These are phyloP conservation scores for Pneumocystis oryctolagi DNA, from an alignment of 1,139 yeast species.

Conservation along the genomic window DNA sequence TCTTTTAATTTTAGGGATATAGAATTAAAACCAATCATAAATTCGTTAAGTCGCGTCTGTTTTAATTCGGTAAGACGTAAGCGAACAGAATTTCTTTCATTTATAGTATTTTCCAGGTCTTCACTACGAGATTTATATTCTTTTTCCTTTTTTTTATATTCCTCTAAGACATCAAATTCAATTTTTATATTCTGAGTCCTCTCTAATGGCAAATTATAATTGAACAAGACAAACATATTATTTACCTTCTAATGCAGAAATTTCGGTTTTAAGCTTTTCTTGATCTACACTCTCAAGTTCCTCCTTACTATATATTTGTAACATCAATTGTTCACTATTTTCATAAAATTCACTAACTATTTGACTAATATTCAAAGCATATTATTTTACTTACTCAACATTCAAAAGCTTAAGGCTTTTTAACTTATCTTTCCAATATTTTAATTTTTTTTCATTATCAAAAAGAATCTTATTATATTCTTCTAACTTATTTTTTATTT, in stretches of 20 bases:
- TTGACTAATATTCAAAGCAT: conserved; percentile 17
- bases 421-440: conserved; percentile 24
- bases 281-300: conserved; percentile 40
- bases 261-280: conserved; percentile 37
- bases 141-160: conserved; percentile 50
- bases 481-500: conserved; percentile 50
- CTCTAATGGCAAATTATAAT: conserved; percentile 16
- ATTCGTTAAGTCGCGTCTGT: conserved; percentile 65
- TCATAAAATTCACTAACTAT: conserved; percentile 13
- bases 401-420: conserved; percentile 20
- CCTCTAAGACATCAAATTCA: conserved; percentile 62
- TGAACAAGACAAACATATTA: neutral
- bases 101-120: conserved; percentile 56
- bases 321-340: conserved; percentile 13
- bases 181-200: conserved; percentile 45
- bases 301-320: conserved; percentile 36
- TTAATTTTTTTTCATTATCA: conserved; percentile 26
- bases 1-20: conserved; percentile 83
- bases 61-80: conserved; percentile 54
- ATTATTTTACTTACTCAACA: conserved; percentile 9
- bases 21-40: conserved; percentile 79
- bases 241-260: conserved; percentile 36
- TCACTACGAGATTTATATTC: conserved; percentile 51
- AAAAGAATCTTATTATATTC: conserved; percentile 34
- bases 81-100: conserved; percentile 51